A percentile compares a stretch with the other conserved stretches of the same genome.
Evolutionary conservation across 106 monocot species (phyloP).

Genomic region (Phalaenopsis equestris): DNA sequence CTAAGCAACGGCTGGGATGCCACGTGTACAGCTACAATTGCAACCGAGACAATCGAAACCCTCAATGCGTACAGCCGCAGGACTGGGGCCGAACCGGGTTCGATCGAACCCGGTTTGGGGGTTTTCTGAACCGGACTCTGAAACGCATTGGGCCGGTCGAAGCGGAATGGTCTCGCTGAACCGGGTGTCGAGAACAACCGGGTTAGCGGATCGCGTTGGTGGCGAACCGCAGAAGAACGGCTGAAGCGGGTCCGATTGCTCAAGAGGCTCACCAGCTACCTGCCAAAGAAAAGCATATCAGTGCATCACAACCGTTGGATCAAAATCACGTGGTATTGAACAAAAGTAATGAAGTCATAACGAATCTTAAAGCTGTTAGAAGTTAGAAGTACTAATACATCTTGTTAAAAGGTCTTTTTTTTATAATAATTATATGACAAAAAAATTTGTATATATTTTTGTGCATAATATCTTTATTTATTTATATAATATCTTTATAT

Average conservation of each 20-base stretch:
- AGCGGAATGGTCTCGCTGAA: slow-evolving; percentile 32
- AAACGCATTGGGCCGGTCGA: background rate
- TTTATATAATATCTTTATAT: too few relatives aligned
- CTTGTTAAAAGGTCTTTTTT: too few relatives aligned
- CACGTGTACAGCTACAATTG: slow-evolving; percentile 15
- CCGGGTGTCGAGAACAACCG: slow-evolving; percentile 48
- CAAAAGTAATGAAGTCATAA: too few relatives aligned
- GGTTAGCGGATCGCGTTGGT: slow-evolving; percentile 46
- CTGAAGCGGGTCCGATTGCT: slow-evolving; percentile 8
- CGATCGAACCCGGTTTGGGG: background rate
- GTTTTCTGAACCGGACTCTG: background rate
- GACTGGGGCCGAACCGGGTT: slow-evolving; percentile 1
- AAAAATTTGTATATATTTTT: too few relatives aligned
- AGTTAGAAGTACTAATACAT: too few relatives aligned
- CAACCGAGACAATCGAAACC: slow-evolving; percentile 43
- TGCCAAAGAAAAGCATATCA: background rate
- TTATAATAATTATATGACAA: too few relatives aligned
- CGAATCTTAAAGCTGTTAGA: background rate
- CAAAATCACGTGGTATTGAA: background rate
- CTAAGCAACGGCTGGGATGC: slow-evolving; percentile 34
- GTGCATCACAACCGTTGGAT: background rate
- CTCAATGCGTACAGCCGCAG: slow-evolving; percentile 32
- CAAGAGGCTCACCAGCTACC: slow-evolving; percentile 9
- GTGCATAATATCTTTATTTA: too few relatives aligned
- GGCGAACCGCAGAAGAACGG: slow-evolving; percentile 67